These are phyloP conservation scores for Leucocoprinus leucothites DNA, from an alignment of 768 basidiomycete genomes.

Conservation along the genomic window DNA sequence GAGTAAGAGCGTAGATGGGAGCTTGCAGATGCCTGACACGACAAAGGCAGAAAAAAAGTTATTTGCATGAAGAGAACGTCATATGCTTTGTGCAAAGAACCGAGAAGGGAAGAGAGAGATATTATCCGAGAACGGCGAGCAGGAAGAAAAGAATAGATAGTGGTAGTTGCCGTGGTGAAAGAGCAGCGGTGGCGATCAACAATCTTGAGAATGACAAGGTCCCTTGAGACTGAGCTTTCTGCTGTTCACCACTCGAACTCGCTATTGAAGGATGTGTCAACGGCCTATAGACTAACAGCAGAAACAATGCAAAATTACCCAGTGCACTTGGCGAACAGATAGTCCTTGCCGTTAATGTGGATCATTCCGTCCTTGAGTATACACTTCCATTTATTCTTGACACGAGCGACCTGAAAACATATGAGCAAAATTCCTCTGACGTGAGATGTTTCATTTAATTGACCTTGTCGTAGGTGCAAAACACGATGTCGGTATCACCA, in stretches of 20 bases:
- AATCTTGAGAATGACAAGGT: too few relatives aligned
- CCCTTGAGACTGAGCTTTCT: not conserved
- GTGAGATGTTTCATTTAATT: too few relatives aligned
- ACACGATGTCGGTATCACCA: slow-evolving; percentile 87
- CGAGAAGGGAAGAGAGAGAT: too few relatives aligned
- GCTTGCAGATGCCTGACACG: slow-evolving; percentile 1
- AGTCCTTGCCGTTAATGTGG: slow-evolving; percentile 94
- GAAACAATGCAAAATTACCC: slow-evolving; percentile 56
- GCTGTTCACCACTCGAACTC: slow-evolving; percentile 40
- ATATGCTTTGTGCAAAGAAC: not conserved
- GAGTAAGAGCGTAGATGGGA: not conserved
- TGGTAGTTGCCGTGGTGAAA: too few relatives aligned
- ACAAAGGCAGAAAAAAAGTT: not conserved
- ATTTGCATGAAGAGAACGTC: not conserved
- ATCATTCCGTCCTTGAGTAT: slow-evolving; percentile 97
- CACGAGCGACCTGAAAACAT: slow-evolving; percentile 79
- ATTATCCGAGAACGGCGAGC: not conserved
- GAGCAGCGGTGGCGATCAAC: too few relatives aligned
- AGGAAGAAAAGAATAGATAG: not conserved
- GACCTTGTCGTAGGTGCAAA: slow-evolving; percentile 99
- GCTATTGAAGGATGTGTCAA: slow-evolving; percentile 19
- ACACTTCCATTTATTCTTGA: slow-evolving; percentile 99
- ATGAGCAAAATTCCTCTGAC: too few relatives aligned
- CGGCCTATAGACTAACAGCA: not conserved
- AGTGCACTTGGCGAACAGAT: slow-evolving; percentile 94